Percentiles rank a stretch among this genome's conserved stretches.
Evolutionary conservation across 2,329 filamentous ascomycete genomes (phyloP).

Genomic region (Metarhizium sp.): DNA sequence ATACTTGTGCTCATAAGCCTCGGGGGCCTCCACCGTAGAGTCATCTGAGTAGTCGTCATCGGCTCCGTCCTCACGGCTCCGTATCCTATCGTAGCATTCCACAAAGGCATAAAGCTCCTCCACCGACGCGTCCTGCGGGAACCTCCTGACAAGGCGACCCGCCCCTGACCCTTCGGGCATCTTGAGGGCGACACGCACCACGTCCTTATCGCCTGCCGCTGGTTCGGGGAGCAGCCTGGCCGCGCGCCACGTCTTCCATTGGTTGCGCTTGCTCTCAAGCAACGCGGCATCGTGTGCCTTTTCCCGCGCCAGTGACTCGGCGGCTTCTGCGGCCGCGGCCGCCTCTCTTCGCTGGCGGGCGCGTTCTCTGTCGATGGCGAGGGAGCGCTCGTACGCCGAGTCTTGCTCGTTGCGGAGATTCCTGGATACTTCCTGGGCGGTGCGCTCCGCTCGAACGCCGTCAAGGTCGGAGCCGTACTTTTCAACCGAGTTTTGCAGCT

Average conservation of each 20-base stretch:
- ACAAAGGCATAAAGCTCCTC: constrained; percentile 96
- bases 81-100: constrained; percentile 69
- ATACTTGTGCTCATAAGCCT: constrained; percentile 66
- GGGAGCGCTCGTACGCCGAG: constrained; percentile 82
- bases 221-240: constrained; percentile 61
- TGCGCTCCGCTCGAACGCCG: constrained; percentile 63
- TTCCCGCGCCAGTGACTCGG: constrained; percentile 50
- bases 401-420: constrained; percentile 82
- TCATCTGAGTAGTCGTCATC: constrained; percentile 22
- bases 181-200: constrained; percentile 62
- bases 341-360: constrained; percentile 68
- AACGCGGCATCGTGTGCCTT: constrained; percentile 51
- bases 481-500: constrained; percentile 63
- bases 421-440: constrained; percentile 72
- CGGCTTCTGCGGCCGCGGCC: constrained; percentile 59
- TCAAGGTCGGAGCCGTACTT: constrained; percentile 70
- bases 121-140: constrained; percentile 57
- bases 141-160: constrained; percentile 69
- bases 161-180: constrained; percentile 51
- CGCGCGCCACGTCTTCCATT: constrained; percentile 78
- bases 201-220: constrained; percentile 47
- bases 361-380: constrained; percentile 81
- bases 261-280: constrained; percentile 35
- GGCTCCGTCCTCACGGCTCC: constrained; percentile 42
- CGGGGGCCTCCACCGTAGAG: constrained; percentile 5